Evolutionary conservation across 306 rosid genomes (phyloP), one percentile per base, ranked within the genome.

Genomic region (Ormosia emarginata): DNA sequence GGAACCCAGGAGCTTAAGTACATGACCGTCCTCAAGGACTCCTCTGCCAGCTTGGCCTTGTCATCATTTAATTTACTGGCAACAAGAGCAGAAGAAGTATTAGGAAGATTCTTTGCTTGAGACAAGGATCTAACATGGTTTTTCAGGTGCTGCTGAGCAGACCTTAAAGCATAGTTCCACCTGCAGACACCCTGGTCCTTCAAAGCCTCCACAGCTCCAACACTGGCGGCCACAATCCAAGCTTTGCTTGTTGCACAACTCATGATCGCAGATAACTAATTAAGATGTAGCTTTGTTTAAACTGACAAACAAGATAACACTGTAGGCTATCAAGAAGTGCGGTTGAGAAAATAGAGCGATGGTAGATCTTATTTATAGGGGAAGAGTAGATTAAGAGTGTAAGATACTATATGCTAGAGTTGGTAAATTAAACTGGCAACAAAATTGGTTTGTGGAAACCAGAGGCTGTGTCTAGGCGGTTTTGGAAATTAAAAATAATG

Each of bases 1-100:
- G 86, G 88, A 73, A 74, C 83, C 88, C 90, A 87, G 17, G 93
- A 91, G 63, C 93, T 91, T 59, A 91, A 79, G 79, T 89, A 93
- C 93, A 93, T 89, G 75, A 93, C 94, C 0, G 76, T 87, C 62
- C 92, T 90, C 2, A 90, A 59, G 4, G 98, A 91, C 49, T 93
- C 98, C 46, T 93, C 94, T 9, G 94, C 88, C 6, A 86, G 83
- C 46, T 81, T 93, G 47, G 84, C 52, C 47, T 84, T 76, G 12
- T 78, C 89, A 11, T 78, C 91, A 46, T 85, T 87, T 2, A 87
- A 4, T 40, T 70, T 79, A 18, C 6, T 17, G 3, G 84, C 65
- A 75, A 67, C 43, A 53, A 78, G 1, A 14, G 74, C 39, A 63
- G 86, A 82, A 37, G 91, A 77, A 7, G 82, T 65, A 62, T 84